These are phyloP conservation scores for Arthromyces matolae DNA, from an alignment of 768 basidiomycete genomes.

Conservation along the genomic window DNA sequence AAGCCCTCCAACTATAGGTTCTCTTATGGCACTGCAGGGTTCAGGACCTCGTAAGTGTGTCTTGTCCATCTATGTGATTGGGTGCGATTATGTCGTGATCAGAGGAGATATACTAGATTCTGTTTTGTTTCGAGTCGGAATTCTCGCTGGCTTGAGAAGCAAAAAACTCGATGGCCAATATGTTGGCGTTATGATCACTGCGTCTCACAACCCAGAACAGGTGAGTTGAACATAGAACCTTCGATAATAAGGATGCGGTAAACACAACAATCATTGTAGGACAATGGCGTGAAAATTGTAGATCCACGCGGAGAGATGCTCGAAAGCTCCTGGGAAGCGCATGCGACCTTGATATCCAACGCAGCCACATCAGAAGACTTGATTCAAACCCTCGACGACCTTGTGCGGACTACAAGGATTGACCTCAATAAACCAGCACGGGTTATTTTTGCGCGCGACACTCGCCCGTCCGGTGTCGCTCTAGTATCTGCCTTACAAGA, in stretches of 20 bases:
- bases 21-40: constrained; percentile 93
- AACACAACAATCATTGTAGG: constrained; percentile 50
- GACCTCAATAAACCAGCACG: constrained; percentile 73
- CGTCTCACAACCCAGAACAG: constrained; percentile 98
- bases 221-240: constrained; percentile 39
- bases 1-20: constrained; percentile 69
- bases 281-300: constrained; percentile 98
- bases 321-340: constrained; percentile 84
- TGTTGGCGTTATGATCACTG: constrained; percentile 98
- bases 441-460: constrained; percentile 91
- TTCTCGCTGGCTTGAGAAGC: constrained; percentile 87
- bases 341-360: constrained; percentile 87
- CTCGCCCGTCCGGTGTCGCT: constrained; percentile 78
- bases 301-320: constrained; percentile 98
- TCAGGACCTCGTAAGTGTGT: constrained; percentile 75
- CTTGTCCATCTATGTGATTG: constrained; percentile 14
- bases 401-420: constrained; percentile 67
- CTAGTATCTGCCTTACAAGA: constrained; percentile 78
- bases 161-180: constrained; percentile 87
- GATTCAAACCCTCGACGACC: constrained; percentile 52
- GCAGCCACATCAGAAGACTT: constrained; percentile 74
- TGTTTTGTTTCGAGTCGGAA: constrained; percentile 90
- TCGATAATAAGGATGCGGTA: constrained; percentile 6
- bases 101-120: constrained; percentile 76
- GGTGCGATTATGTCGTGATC: constrained; percentile 12